Conservation (phyloP, 2,329 filamentous ascomycete genomes). For the Microdochium nivale region DNA sequence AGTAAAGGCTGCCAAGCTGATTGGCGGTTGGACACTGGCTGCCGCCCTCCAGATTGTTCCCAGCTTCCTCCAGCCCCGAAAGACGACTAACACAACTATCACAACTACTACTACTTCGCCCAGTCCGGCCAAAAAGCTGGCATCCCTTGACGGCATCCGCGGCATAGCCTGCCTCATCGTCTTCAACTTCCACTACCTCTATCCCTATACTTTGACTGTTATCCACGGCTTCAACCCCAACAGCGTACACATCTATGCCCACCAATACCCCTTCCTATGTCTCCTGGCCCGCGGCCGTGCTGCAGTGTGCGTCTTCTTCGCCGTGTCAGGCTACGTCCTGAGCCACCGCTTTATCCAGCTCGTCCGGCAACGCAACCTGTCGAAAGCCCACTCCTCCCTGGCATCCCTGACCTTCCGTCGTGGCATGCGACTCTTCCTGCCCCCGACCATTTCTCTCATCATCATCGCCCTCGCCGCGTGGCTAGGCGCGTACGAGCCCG, state of each 20-base stretch:
- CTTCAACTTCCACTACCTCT: no score
- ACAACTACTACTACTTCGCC: not conserved
- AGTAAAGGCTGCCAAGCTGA: not conserved
- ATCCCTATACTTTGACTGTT: no score
- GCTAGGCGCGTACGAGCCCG: conserved; percentile 38
- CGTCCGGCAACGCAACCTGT: conserved; percentile 25
- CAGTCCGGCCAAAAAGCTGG: not conserved
- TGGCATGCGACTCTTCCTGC: conserved; percentile 42
- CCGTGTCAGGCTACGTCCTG: conserved; percentile 53
- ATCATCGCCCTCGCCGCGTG: conserved; percentile 34
- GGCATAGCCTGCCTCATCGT: no score
- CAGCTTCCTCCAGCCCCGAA: not conserved
- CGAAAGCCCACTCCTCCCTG: conserved; percentile 25
- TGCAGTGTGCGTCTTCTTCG: conserved; percentile 53
- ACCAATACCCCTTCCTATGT: conserved; percentile 45
- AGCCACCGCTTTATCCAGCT: conserved; percentile 42
- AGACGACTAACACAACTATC: not conserved
- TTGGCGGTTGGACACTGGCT: not conserved
- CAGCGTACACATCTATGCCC: conserved; percentile 27
- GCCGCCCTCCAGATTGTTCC: not conserved
- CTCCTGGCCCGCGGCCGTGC: conserved; percentile 46
- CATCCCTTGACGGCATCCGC: not conserved
- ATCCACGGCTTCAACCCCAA: not conserved
- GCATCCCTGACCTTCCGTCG: conserved; percentile 43
- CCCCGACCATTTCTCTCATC: conserved; percentile 40